These are phyloP conservation scores for Eleusine indica DNA, from an alignment of 176 grass and related monocot genomes.

Conservation along the genomic window DNA sequence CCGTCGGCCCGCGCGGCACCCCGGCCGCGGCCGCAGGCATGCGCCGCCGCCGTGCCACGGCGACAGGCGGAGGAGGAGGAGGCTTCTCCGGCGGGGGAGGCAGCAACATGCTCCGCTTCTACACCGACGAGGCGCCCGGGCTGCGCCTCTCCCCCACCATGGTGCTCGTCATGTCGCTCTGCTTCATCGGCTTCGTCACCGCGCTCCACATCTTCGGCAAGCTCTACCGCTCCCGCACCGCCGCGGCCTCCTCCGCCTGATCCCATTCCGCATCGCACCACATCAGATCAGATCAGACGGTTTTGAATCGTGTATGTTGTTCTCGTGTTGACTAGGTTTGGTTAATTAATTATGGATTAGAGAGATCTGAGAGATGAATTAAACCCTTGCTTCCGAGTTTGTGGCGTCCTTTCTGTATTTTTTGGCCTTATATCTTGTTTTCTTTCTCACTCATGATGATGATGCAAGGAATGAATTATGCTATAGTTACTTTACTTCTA, in stretches of 20 bases:
- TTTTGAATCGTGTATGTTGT: neutral
- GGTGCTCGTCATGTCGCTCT: conserved; percentile 65
- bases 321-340: neutral
- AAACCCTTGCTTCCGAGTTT: neutral
- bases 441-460: neutral
- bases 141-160: conserved; percentile 73
- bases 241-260: conserved; percentile 53
- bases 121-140: conserved; percentile 79
- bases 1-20: conserved; percentile 68
- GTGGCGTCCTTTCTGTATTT: conserved; percentile 31
- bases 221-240: conserved; percentile 78
- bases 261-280: neutral
- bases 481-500: conserved; percentile 9
- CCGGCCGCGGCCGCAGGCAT: conserved; percentile 69
- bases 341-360: neutral
- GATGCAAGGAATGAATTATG: conserved; percentile 16
- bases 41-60: conserved; percentile 48
- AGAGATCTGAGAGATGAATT: conserved; percentile 22
- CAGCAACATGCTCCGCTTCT: conserved; percentile 91
- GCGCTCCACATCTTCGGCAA: conserved; percentile 81
- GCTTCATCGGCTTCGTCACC: conserved; percentile 77
- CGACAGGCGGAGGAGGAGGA: conserved; percentile 20
- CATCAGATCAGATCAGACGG: neutral
- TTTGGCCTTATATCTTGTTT: neutral
- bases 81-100: conserved; percentile 51